Evolutionary conservation across 73 alveolate genomes (phyloP), one percentile per base, ranked within the genome.

Genomic region (Effrenium voratum): DNA sequence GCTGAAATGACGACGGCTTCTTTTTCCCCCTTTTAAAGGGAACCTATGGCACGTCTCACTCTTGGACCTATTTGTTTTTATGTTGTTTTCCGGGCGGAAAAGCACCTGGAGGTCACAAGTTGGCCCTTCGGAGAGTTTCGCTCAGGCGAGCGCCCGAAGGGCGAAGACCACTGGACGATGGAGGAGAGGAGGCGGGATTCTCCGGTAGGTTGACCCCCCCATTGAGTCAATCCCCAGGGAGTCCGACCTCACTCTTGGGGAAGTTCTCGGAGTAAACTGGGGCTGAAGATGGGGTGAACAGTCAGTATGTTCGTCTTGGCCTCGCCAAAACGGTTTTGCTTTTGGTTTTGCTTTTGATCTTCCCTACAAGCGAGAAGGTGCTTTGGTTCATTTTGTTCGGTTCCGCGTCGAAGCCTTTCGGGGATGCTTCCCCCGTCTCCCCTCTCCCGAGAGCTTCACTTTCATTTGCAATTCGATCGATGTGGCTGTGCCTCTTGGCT

Each of bases 111-210:
- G 8, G 12, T 47, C 47, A 13, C 2, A 5, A 19, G 47, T 47
- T 3, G 30, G 2, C 5, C 47, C 47, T 70, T 32, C 47, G 47
- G 47, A 70, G 2, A 70, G 22, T 40, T 75, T 36, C 57, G 57
- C 13, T n/a, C n/a, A 77, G 88, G 88, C 28, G 88, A 77, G 66
- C n/a, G 3, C 45, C 66, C 66, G 24, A 3, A 3, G 4, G 43
- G 66, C 30, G 44, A 77, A 0, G 66, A 45, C 5, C 88, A 77
- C 66, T 77, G 88, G 88, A 5, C 22, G 59, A 30, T 5, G 6
- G 68, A 77, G 88, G 88, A 77, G 45, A 16, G 50, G 13, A 77
- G 88, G 88, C 24, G 59, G 34, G 86, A 38, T 16, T 34, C 32
- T 57, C n/a, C 28, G 72, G 16, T 57, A 30, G 16, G 16, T 57